phyloP scores from a whole-genome alignment of 169 alveolate species.

The Plasmodium relictum region DNA sequence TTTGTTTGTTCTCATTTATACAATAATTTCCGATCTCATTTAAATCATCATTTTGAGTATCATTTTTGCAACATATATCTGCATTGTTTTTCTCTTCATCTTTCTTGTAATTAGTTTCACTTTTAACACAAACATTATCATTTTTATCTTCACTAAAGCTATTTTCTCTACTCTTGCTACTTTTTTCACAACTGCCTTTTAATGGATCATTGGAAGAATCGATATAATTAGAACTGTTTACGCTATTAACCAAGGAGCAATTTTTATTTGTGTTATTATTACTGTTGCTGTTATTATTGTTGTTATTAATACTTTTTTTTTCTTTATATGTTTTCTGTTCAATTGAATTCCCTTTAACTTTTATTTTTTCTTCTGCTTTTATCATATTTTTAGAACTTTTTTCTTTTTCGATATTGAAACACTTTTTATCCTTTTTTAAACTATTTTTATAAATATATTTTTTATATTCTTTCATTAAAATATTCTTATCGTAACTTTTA shows the following conservation, averaged over 20 bases:
- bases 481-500: conserved; percentile 56
- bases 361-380: neutral
- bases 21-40: conserved; percentile 11
- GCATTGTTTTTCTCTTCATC: neutral
- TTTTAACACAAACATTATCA: neutral
- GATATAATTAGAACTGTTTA: no score
- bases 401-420: conserved; percentile 21
- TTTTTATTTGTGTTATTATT: neutral
- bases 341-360: conserved; percentile 1
- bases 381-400: neutral
- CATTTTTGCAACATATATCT: neutral
- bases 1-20: conserved; percentile 1
- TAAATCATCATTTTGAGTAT: neutral
- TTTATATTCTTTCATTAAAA: conserved; percentile 67
- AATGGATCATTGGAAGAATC: no score
- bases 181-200: neutral
- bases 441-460: conserved; percentile 68
- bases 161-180: neutral
- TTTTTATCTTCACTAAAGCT: conserved; percentile 1
- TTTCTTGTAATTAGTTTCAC: neutral
- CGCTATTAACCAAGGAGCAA: no score
- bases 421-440: conserved; percentile 36
- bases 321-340: neutral
- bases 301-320: neutral
- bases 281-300: neutral